Percentiles rank a stretch among this genome's conserved stretches.
These are phyloP conservation scores for Austropuccinia psidii DNA, from an alignment of 1,284 basidiomycete genomes.

Conservation along the genomic window DNA sequence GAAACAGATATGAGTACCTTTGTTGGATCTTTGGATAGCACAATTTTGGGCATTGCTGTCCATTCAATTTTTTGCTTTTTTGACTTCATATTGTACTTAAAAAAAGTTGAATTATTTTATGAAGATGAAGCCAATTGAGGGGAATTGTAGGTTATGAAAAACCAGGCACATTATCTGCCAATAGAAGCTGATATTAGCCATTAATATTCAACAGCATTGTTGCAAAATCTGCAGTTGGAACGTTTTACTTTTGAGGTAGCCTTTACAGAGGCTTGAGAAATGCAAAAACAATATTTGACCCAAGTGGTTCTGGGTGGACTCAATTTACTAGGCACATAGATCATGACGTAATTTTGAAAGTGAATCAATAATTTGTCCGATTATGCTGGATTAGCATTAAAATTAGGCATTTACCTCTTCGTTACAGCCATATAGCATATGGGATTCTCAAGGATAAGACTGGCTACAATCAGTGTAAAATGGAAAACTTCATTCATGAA, in stretches of 20 bases:
- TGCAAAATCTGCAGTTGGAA: no score
- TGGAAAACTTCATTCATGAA: no score
- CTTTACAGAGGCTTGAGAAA: constrained; percentile 77
- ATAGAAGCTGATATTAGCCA: no score
- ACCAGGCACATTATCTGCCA: constrained; percentile 24
- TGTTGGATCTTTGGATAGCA: constrained; percentile 86
- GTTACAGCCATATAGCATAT: constrained; percentile 71
- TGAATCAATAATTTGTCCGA: constrained; percentile 49
- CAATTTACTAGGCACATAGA: no score
- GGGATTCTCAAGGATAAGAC: constrained; percentile 88
- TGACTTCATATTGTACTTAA: no score
- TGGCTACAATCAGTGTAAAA: constrained; percentile 90
- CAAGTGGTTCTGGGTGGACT: no score
- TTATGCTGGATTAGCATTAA: no score
- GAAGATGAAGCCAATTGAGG: constrained; percentile 88
- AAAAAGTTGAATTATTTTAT: constrained; percentile 32
- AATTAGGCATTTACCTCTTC: no score
- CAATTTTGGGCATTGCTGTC: constrained; percentile 89
- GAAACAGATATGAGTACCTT: constrained; percentile 88
- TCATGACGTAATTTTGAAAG: constrained; percentile 77
- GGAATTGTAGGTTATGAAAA: constrained; percentile 74
- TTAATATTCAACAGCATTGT: no score
- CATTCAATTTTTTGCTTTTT: constrained; percentile 43
- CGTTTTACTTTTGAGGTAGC: constrained; percentile 91
- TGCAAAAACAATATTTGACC: constrained; percentile 97